Conservation (phyloP, 768 basidiomycete species). For the Termitomyces sp. region DNA sequence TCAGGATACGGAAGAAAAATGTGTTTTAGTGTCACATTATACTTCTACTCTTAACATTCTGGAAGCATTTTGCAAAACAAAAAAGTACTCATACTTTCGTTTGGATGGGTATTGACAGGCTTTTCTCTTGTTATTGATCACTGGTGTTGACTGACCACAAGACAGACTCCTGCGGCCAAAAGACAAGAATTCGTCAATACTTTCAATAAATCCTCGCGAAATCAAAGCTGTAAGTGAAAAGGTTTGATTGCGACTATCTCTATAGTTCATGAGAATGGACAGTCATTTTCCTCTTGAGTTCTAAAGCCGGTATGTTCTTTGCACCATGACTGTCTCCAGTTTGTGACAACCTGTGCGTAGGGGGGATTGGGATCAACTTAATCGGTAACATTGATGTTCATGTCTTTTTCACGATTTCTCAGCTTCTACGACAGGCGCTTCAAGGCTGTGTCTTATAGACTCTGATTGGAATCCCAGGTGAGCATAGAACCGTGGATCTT, state of each 20-base stretch:
- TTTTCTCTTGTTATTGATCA: background rate
- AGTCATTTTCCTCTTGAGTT: slow-evolving; percentile 92
- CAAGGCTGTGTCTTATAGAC: slow-evolving; percentile 82
- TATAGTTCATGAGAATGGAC: background rate
- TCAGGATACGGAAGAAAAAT: slow-evolving; percentile 89
- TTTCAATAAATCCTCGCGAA: slow-evolving; percentile 81
- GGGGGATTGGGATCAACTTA: slow-evolving; percentile 91
- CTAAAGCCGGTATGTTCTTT: slow-evolving; percentile 65
- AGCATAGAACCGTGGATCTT: background rate
- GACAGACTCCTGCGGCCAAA: slow-evolving; percentile 74
- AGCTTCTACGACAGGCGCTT: slow-evolving; percentile 50
- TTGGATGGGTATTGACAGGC: slow-evolving; percentile 71
- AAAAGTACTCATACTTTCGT: slow-evolving; percentile 74
- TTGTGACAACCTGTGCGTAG: slow-evolving; percentile 31
- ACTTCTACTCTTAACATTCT: slow-evolving; percentile 92
- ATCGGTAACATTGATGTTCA: slow-evolving; percentile 52
- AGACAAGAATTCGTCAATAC: slow-evolving; percentile 84
- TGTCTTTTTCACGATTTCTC: background rate
- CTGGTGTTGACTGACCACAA: slow-evolving; percentile 25
- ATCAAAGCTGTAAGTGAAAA: slow-evolving; percentile 61
- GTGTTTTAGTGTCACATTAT: slow-evolving; percentile 94
- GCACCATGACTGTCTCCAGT: background rate
- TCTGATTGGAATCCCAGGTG: slow-evolving; percentile 95
- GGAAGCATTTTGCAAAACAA: slow-evolving; percentile 79
- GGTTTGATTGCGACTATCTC: background rate